Evolutionary conservation across 371 early-diverging fungal species (phyloP), one percentile per base, ranked within the genome.

Genomic region (Batkoa obscura): DNA sequence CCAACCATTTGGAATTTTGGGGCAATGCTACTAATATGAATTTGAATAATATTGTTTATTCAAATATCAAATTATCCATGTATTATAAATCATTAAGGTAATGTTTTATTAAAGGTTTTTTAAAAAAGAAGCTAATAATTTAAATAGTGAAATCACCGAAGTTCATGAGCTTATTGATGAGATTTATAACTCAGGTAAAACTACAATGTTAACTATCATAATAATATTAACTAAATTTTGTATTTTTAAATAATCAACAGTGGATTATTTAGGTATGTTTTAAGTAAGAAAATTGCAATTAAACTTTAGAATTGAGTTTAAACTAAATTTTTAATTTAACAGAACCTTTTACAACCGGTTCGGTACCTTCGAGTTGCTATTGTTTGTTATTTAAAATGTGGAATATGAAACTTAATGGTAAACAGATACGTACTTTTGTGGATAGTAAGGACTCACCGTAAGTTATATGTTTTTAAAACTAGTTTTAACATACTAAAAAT

Each of bases 311-410:
- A n/a, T n/a, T n/a, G n/a, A n/a, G n/a, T n/a, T n/a, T n/a, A n/a
- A n/a, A n/a, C n/a, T n/a, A n/a, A n/a, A 58, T 23, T 3, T 1
- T 39, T 43, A 30, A 48, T 59, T 23, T 13, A 32, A 37, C 68
- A 83, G 88, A 85, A 54, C 91, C 91, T 2, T 88, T 86, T 64
- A 60, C 88, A 35, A 86, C 82, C 61, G 87, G 85, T 1, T 84
- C 80, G 4, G 77, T 77, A 17, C 84, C 86, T 9, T 83, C 84
- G 1, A 86, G 88, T 3, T 86, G 88, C 0, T 90, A 83, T 65
- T 88, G 88, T 57, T 72, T 87, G 47, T 71, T 90, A 34, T 88
- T 78, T 69, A 90, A 88, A 65, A 72, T 88, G 43, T 88, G 88
- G 87, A 87, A 86, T 1, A 62, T 87, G 33, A 68, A 74, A 38